Conservation (phyloP, 2,329 filamentous ascomycete species). For the Colletotrichum magnum region DNA sequence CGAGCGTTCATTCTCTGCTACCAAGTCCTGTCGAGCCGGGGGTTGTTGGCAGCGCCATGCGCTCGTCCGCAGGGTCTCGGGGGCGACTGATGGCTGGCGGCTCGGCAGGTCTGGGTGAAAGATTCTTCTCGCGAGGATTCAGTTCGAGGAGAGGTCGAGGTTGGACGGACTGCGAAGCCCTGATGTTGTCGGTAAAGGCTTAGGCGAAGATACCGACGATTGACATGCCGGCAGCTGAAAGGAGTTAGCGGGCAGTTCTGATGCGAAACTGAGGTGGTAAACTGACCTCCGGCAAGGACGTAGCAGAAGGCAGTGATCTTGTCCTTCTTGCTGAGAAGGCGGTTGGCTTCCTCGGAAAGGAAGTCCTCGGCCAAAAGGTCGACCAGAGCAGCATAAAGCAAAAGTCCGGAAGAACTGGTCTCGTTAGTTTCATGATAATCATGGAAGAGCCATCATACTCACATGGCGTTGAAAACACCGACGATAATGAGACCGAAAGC, state of each 20-base stretch:
- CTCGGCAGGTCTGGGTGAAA: neutral
- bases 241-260: conserved; percentile 31
- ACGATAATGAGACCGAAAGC: conserved; percentile 76
- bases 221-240: conserved; percentile 60
- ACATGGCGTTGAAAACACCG: conserved; percentile 76
- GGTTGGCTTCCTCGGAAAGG: conserved; percentile 69
- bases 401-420: conserved; percentile 68
- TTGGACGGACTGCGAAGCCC: neutral
- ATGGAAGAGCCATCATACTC: conserved; percentile 44
- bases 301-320: conserved; percentile 68
- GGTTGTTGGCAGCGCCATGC: neutral
- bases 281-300: conserved; percentile 66
- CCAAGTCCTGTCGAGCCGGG: conserved; percentile 21
- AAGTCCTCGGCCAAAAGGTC: conserved; percentile 77
- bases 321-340: conserved; percentile 64
- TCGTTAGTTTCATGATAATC: neutral
- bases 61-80: neutral
- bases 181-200: conserved; percentile 20
- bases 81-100: neutral
- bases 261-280: neutral
- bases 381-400: conserved; percentile 74
- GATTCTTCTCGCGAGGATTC: conserved; percentile 9
- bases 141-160: neutral
- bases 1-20: conserved; percentile 32
- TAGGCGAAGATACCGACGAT: conserved; percentile 63